phyloP scores from a whole-genome alignment of 2,329 filamentous ascomycete genomes.

The Emmonsia crescens region DNA sequence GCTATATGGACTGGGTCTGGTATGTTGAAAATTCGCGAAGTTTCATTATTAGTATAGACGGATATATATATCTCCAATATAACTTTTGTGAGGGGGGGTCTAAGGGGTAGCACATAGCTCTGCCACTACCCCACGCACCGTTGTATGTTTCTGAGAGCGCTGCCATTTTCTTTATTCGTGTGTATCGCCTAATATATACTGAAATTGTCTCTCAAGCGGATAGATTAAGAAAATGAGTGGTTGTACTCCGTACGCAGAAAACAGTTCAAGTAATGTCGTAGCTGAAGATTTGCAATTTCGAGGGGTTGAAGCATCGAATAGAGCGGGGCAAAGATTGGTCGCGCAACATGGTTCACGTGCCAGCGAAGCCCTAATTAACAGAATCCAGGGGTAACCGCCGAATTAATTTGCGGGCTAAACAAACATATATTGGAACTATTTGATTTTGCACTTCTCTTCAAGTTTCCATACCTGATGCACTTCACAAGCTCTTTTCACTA shows the following conservation, averaged over 20 bases:
- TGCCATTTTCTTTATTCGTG: conserved; percentile 7
- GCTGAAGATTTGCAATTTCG: not conserved
- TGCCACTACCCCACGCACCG: not conserved
- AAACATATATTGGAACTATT: no score
- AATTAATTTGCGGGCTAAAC: no score
- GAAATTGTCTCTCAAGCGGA: not conserved
- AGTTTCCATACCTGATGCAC: no score
- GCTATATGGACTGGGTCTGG: conserved; percentile 62
- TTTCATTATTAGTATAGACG: not conserved
- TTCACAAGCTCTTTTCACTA: no score
- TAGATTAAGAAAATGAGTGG: not conserved
- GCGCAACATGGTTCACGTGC: not conserved
- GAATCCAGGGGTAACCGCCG: not conserved
- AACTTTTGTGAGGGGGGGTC: no score
- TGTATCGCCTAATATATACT: not conserved
- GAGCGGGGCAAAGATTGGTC: not conserved
- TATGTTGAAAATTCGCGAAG: not conserved
- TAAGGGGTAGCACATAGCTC: not conserved
- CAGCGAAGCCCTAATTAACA: not conserved
- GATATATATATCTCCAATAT: not conserved
- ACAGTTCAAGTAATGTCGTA: not conserved
- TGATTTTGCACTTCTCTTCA: not conserved
- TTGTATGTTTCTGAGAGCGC: conserved; percentile 10
- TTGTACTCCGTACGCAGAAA: not conserved
- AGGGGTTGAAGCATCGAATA: not conserved